Conservation (phyloP, 73 alveolate genomes). For the Halteria grandinella region DNA sequence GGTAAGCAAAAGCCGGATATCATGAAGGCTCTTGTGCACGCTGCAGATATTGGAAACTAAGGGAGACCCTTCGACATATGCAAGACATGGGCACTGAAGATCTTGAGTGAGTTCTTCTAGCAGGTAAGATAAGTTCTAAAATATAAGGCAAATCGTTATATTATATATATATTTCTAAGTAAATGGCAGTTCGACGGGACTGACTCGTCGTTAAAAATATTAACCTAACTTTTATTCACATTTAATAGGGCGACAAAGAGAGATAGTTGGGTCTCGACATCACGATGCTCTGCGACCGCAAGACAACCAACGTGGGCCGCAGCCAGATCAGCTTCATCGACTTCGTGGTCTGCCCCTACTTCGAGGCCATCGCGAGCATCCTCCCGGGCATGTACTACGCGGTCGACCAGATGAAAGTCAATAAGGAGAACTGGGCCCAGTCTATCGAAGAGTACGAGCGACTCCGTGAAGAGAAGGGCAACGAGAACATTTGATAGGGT, state of each 20-base stretch:
- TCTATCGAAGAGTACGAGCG: constrained; percentile 49
- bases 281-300: constrained; percentile 89
- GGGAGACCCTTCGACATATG: constrained; percentile 66
- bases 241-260: constrained; percentile 90
- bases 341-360: constrained; percentile 85
- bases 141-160: too few relatives aligned
- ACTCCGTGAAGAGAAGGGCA: too few relatives aligned
- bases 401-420: constrained; percentile 6
- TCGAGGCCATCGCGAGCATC: constrained; percentile 54
- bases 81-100: constrained; percentile 69
- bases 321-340: constrained; percentile 94
- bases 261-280: constrained; percentile 84
- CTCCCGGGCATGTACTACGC: constrained; percentile 27
- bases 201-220: too few relatives aligned
- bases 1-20: constrained; percentile 64
- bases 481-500: too few relatives aligned
- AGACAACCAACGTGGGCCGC: constrained; percentile 88
- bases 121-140: constrained; percentile 18
- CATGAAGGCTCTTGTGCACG: constrained; percentile 77
- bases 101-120: constrained; percentile 66
- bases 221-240: too few relatives aligned
- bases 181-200: too few relatives aligned
- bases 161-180: too few relatives aligned
- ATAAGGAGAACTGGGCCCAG: constrained; percentile 52
- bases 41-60: constrained; percentile 79